Evolutionary conservation across 2,329 filamentous ascomycete genomes (phyloP), one percentile per base, ranked within the genome.

Genomic region (Fusarium fracticaudum): DNA sequence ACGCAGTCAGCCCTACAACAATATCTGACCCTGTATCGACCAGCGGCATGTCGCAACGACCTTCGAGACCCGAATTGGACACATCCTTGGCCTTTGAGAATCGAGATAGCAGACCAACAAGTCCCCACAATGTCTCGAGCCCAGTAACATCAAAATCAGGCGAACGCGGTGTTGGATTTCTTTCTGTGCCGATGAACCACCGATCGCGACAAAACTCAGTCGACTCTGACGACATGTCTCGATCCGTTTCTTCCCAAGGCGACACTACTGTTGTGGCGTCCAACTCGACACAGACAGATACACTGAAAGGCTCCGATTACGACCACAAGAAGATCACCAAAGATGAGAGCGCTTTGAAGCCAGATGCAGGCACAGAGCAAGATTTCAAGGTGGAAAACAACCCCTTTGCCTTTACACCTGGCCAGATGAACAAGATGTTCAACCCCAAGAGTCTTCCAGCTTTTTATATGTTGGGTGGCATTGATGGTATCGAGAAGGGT

Each of bases 361-460:
- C 94, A 0, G 94, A 97, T 79, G 87, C 90, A 43, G 93, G 93
- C 12, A 93, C 91, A 60, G 93, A 95, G 80, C 86, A 84, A 24
- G 93, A 96, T 71, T 98, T 97, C 77, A 77, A 89, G 20, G 91
- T 96, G 17, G 87, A 92, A 11, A 87, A 94, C 80, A 97, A 96
- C 80, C 92, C 92, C 1, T 98, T 98, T 79, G 95, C 94, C 22
- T 98, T 94, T 80, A 90, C 91, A 5, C 93, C 93, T 6, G 95
- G 95, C 20, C 92, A 97, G 79, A 86, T 98, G 72, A 92, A 91
- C 77, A 98, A 97, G 82, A 89, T 98, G 84, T 90, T 96, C 71
- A 96, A 97, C 80, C 95, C 95, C 8, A 98, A 98, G 85, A 97
- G 91, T 70, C 84, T 97, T 66, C 86, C 92, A 18, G 95, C 95